Evolutionary conservation across 805 yeast genomes (phyloP), one percentile per base, ranked within the genome.

Genomic region (Nakazawaea wyomingensis): DNA sequence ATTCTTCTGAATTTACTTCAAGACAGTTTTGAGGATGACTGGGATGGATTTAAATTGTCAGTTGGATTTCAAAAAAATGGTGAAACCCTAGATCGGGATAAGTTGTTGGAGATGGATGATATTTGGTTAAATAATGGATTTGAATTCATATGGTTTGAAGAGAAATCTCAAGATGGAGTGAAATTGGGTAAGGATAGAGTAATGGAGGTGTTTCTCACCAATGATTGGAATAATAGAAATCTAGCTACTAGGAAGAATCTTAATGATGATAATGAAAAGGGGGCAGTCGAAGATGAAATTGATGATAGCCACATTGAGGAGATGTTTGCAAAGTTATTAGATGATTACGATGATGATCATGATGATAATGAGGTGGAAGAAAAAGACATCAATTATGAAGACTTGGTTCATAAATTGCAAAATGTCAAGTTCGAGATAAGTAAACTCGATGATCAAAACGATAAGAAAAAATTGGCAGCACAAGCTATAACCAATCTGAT

Each of bases 161-260:
- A 44, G 31, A 5, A 28, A 26, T 13, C 31, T 11, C 18, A 32
- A 10, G 28, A 21, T 3, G 39, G 27, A 17, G 65, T 48, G 69
- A 68, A 47, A 64, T 35, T 39, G 53, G 78, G 78, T 0, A 59
- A 52, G 37, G 66, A 61, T 38, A 45, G 78, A 37, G 41, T 74
- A 2, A 43, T 46, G 10, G 77, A 72, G 44, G 47, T 71, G 1
- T 44, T 74, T 8, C 65, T 71, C 27, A 57, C 66, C 4, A 71
- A 68, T 44, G 71, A 67, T 27, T 75, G 80, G 80, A 50, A 51
- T 16, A 54, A 53, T 28, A 44, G n/a, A n/a, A n/a, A n/a, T n/a
- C n/a, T n/a, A n/a, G n/a, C n/a, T n/a, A n/a, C n/a, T n/a, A n/a
- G n/a, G n/a, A n/a, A 56, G 35, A 57, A 56, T 4, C 16, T 18